Conservation (phyloP, 148 eudicot genomes). For the Vaccinium corymbosum region DNA sequence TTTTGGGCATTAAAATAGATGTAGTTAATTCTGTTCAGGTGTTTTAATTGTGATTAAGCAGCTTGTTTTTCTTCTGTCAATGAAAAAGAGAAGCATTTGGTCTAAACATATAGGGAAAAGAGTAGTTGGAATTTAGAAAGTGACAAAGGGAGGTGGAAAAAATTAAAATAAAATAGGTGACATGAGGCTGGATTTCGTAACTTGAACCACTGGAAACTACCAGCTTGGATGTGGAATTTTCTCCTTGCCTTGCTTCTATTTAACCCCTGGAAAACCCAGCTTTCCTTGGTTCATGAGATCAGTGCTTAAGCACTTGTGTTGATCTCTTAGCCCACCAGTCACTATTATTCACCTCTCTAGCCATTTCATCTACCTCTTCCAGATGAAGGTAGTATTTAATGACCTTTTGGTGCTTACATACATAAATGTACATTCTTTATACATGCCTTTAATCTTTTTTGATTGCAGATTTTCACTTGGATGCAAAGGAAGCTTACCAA, state of each 20-base stretch:
- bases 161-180: conserved; percentile 18
- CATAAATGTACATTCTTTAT: background rate
- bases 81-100: background rate
- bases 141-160: background rate
- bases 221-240: conserved; percentile 23
- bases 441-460: background rate
- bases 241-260: conserved; percentile 27
- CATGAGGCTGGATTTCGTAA: conserved; percentile 39
- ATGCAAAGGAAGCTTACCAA: conserved; percentile 51
- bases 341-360: background rate
- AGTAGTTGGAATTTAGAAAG: conserved; percentile 22
- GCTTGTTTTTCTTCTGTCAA: background rate
- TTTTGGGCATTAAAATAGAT: background rate
- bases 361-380: background rate
- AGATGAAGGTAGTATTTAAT: conserved; percentile 30
- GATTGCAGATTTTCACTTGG: conserved; percentile 64
- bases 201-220: conserved; percentile 37
- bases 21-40: background rate
- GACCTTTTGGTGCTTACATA: background rate
- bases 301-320: conserved; percentile 11
- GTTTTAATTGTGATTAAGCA: background rate
- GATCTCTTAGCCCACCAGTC: conserved; percentile 14
- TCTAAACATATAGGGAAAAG: background rate
- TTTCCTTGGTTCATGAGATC: conserved; percentile 10
- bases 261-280: conserved; percentile 20